A percentile compares a stretch with the other conserved stretches of the same genome.
Evolutionary conservation across 2,329 filamentous ascomycete genomes (phyloP).

Genomic region (Venturia oleaginea): DNA sequence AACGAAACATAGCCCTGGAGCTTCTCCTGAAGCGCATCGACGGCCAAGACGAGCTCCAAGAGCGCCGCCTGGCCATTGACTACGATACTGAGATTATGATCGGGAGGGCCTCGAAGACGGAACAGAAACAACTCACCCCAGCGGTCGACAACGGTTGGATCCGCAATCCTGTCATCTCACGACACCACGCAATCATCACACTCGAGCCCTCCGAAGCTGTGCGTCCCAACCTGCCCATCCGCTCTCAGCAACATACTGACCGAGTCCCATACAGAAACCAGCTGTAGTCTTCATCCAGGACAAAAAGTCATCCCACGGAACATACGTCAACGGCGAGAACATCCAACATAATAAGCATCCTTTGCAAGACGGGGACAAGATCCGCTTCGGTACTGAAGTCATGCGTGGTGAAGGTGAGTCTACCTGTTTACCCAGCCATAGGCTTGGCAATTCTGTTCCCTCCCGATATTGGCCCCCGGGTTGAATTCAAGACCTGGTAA

Average conservation of each 20-base stretch:
- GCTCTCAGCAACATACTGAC: slow-evolving; percentile 3
- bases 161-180: slow-evolving; percentile 63
- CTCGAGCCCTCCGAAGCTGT: slow-evolving; percentile 15
- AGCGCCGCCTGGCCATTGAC: slow-evolving; percentile 20
- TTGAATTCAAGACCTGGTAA: background rate
- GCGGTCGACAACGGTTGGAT: slow-evolving; percentile 54
- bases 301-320: slow-evolving; percentile 53
- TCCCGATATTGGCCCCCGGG: background rate
- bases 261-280: background rate
- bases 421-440: background rate
- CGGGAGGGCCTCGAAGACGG: slow-evolving; percentile 39
- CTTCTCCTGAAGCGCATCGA: slow-evolving; percentile 16
- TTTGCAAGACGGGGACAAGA: slow-evolving; percentile 24
- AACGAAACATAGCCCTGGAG: slow-evolving; percentile 4
- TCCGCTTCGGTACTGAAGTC: slow-evolving; percentile 30
- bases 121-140: slow-evolving; percentile 28
- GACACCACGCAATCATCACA: slow-evolving; percentile 50
- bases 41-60: slow-evolving; percentile 36
- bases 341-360: slow-evolving; percentile 20
- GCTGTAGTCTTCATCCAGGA: slow-evolving; percentile 41
- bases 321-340: slow-evolving; percentile 40
- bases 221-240: background rate
- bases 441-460: background rate
- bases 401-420: slow-evolving; percentile 19
- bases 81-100: slow-evolving; percentile 22